Base-by-base conservation (phyloP, 164 flowering plant genomes). In the Magnolia officinalis region DNA sequence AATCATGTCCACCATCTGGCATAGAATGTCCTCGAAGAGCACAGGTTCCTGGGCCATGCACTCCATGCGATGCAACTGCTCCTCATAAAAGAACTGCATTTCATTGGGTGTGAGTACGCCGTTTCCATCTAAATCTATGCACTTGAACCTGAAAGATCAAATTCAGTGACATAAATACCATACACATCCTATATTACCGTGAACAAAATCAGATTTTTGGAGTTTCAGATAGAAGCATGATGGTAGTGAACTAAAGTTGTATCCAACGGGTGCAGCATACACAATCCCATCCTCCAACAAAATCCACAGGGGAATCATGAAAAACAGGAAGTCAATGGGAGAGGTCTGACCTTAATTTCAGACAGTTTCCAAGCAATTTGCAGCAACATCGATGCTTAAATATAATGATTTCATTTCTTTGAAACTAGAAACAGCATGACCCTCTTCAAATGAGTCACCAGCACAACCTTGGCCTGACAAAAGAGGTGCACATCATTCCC, bases 11-110 rank as follows among this genome's bases (percentile, higher is more conserved):
- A 96, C 87, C 83, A 96, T 94, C 85, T 96, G 99, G 80, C 98
- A 96, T 70, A 96, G 83, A 63, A 94, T 96, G 84, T 92, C 98
- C 83, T 94, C 98, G 80, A 92, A 96, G 52, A 92, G 91, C 69
- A 94, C 98, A 76, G 98, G 95, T 75, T 96, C 98, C 85, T 96
- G 97, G 77, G 92, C 92, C 95, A 96, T 90, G 86, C 98, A 94
- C 79, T 96, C 98, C 99, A 96, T 94, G 64, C 98, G 90, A 83
- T 96, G 98, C 84, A 94, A 79, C 81, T 94, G 99, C 86, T 96
- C 99, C 85, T 96, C 99, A 67, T 91, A 96, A 81, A 92, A 96
- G 82, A 90, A 96, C 77, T 92, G 98, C 96, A 96, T 86, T 80
- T 96, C 99, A 82, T 93, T 93, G 72, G 90, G 85, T 11, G 98